phyloP scores from a whole-genome alignment of 1,284 basidiomycete genomes.

The Rhizoctonia solani region DNA sequence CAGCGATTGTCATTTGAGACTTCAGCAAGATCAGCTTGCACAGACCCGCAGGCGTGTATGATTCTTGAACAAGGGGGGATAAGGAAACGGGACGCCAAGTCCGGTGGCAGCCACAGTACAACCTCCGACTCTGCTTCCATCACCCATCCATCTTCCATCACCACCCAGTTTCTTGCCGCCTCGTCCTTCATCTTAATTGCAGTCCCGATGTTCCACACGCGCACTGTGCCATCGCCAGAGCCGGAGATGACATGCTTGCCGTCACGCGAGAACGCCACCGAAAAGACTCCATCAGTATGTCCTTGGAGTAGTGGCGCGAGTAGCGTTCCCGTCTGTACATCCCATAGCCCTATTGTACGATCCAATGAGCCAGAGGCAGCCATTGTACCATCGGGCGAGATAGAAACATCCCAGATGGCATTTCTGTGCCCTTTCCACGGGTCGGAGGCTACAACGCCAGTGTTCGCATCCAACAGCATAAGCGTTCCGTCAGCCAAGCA shows the following conservation, averaged over 20 bases:
- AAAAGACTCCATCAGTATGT: background rate
- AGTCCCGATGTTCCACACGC: background rate
- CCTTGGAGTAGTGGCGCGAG: background rate
- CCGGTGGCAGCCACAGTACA: background rate
- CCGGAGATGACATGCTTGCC: background rate
- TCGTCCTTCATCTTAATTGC: background rate
- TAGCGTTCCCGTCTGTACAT: background rate
- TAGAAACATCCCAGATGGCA: background rate
- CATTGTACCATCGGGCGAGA: constrained; percentile 4
- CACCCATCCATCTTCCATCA: background rate
- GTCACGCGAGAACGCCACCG: background rate
- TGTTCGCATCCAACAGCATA: background rate
- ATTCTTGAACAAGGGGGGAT: background rate
- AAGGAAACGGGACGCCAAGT: background rate
- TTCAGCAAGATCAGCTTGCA: background rate
- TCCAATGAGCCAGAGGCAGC: background rate
- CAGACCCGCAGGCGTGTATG: background rate
- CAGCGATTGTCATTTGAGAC: background rate
- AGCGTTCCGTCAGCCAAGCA: background rate
- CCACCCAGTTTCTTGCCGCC: background rate
- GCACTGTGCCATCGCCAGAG: background rate
- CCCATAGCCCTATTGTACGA: background rate
- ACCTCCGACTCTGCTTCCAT: background rate
- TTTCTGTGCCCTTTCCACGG: background rate
- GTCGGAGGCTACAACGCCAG: background rate